phyloP scores from a whole-genome alignment of 306 rosid genomes.

The Sphenostylis stenocarpa region DNA sequence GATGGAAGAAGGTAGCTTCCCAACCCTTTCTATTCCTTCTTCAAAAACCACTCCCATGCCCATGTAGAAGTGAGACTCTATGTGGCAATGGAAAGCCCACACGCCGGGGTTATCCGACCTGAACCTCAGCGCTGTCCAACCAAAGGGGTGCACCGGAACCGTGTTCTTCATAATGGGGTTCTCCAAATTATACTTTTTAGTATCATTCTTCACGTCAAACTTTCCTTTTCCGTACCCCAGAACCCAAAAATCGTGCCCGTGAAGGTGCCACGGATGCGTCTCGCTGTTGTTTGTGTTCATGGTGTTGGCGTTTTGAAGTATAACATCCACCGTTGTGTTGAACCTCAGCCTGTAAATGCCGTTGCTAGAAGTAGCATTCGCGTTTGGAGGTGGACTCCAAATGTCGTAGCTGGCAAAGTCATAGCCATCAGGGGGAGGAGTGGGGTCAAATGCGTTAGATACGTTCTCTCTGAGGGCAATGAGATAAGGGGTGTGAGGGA shows the following conservation, averaged over 20 bases:
- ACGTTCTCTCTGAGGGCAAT: constrained; percentile 58
- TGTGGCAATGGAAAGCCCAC: constrained; percentile 94
- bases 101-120: constrained; percentile 75
- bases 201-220: constrained; percentile 48
- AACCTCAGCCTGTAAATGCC: constrained; percentile 47
- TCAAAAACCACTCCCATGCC: constrained; percentile 92
- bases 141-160: constrained; percentile 62
- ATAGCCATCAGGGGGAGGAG: constrained; percentile 60
- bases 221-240: constrained; percentile 53
- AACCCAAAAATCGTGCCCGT: constrained; percentile 64
- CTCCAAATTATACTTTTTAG: constrained; percentile 63
- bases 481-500: constrained; percentile 82
- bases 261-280: constrained; percentile 69
- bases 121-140: constrained; percentile 94
- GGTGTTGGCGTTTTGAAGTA: constrained; percentile 58
- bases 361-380: constrained; percentile 55
- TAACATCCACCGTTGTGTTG: constrained; percentile 49
- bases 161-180: constrained; percentile 89
- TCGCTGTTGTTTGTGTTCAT: constrained; percentile 42
- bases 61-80: constrained; percentile 82
- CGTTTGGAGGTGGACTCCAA: constrained; percentile 19
- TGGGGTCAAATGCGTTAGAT: constrained; percentile 46
- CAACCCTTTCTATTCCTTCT: constrained; percentile 73
- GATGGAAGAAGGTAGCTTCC: constrained; percentile 64
- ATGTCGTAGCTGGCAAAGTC: constrained; percentile 61